Percentiles rank a stretch among this genome's conserved stretches.
phyloP scores from a whole-genome alignment of 2,329 filamentous ascomycete genomes.

The Pseudofabraea citricarpa region DNA sequence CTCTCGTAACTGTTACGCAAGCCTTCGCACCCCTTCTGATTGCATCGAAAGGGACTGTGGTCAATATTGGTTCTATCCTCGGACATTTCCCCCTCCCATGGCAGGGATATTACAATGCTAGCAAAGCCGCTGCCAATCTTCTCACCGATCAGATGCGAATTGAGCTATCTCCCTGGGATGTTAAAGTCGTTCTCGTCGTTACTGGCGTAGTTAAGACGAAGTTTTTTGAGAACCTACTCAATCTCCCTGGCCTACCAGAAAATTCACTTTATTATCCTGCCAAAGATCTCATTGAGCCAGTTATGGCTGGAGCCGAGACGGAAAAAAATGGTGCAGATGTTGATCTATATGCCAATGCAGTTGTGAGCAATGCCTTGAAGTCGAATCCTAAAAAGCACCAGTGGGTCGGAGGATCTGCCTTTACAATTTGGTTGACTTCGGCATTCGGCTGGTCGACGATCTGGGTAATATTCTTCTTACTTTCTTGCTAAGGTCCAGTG shows the following conservation, averaged over 20 bases:
- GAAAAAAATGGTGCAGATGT: constrained; percentile 5
- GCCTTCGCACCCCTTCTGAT: constrained; percentile 24
- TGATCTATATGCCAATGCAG: constrained; percentile 11
- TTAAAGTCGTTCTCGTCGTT: constrained; percentile 15
- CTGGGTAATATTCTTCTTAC: constrained; percentile 7
- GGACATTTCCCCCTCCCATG: constrained; percentile 9
- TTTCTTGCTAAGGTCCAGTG: too few species aligned
- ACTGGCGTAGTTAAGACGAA: constrained; percentile 15
- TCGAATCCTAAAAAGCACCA: constrained; percentile 14
- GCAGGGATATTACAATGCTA: constrained; percentile 20
- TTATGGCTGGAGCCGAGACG: constrained; percentile 4
- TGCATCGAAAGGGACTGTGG: constrained; percentile 33
- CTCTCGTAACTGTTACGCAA: constrained; percentile 25
- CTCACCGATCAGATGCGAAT: constrained; percentile 13
- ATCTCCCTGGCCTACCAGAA: constrained; percentile 7
- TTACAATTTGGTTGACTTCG: constrained; percentile 11
- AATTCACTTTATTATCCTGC: constrained; percentile 14
- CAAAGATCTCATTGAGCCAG: constrained; percentile 12
- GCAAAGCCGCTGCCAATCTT: constrained; percentile 16
- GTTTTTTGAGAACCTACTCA: constrained; percentile 16
- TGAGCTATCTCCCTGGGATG: constrained; percentile 17
- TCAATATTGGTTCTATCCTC: constrained; percentile 36
- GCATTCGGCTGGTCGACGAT: constrained; percentile 15
- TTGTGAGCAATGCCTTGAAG: constrained; percentile 19
- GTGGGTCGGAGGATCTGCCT: constrained; percentile 13